Percentiles rank a stretch among this genome's conserved stretches.
phyloP scores from a whole-genome alignment of 257 asterid genomes.

The Solanum ossicruentum region DNA sequence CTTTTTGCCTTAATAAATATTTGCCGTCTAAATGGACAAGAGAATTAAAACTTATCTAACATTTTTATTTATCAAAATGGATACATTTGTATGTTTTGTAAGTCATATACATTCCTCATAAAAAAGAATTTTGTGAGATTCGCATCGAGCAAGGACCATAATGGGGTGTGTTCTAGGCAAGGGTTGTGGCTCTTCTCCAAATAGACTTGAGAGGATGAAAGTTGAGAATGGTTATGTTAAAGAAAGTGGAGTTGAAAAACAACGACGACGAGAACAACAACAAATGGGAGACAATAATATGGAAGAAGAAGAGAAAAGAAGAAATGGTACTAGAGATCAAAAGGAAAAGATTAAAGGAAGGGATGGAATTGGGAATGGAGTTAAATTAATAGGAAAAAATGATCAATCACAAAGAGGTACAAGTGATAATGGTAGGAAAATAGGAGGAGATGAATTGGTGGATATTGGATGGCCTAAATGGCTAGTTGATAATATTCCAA shows the following conservation, averaged over 20 bases:
- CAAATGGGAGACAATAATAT: neutral
- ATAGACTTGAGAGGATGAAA: slow-evolving; percentile 24
- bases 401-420: neutral
- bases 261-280: neutral
- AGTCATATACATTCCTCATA: neutral
- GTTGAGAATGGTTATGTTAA: slow-evolving; percentile 17
- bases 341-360: neutral
- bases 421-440: slow-evolving; percentile 18
- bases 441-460: slow-evolving; percentile 28
- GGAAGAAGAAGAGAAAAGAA: neutral
- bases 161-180: slow-evolving; percentile 60
- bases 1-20: neutral
- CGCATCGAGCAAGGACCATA: slow-evolving; percentile 6
- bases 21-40: neutral
- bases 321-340: slow-evolving; percentile 7
- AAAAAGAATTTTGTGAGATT: slow-evolving; percentile 8
- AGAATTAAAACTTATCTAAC: neutral
- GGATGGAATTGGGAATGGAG: slow-evolving; percentile 17
- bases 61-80: neutral
- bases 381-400: neutral
- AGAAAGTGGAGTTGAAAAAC: neutral
- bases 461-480: slow-evolving; percentile 66
- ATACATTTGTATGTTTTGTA: neutral
- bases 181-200: neutral
- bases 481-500: slow-evolving; percentile 46